Base-by-base conservation (phyloP, 73 alveolate species). In the Paramecium primaurelia region DNA sequence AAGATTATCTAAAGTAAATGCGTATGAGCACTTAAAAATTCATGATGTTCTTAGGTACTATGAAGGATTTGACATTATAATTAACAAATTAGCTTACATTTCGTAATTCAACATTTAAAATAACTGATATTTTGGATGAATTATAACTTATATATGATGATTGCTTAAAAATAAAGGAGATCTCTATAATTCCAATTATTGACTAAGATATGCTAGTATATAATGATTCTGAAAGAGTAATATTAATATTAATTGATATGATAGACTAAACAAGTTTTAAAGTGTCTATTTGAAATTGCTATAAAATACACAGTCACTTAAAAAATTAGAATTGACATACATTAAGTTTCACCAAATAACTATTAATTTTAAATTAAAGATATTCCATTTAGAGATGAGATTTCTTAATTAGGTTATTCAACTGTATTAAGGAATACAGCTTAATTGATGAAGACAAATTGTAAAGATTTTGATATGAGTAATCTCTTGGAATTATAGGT, bases 191-290 rank as follows among this genome's bases (percentile, higher is more conserved):
- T 4, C 91, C 91, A 20, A 80, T 45, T 1, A n/a, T 45, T 20
- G 91, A 80, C n/a, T 22, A 9, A 42, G 91, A 80, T 2, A 34
- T 45, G 47, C 6, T 44, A 45, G 47, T 80, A 16, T 18, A 80
- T 80, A 80, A 80, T 80, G 91, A 80, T 49, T 80, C 47, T 14
- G 91, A 80, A 11, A 45, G 91, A 49, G 91, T 80, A 80, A 45
- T 44, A 26, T 20, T 3, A 36, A 71, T 71, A 38, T 40, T 80
- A 32, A 32, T 45, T 44, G 34, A 37, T 37, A 16, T 34, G 8
- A 1, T 80, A 80, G 91, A 80, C 91, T 10, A 80, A 80, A 45
- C 14, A 80, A 47, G 58, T 80, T 20, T 8, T 80, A 10, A 80
- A 80, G 38, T 42, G 71, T 80, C 10, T 80, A 80, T 45, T 80